Evolutionary conservation across 345 rosid species (phyloP), one percentile per base, ranked within the genome.

Genomic region (Citrus cavaleriei): DNA sequence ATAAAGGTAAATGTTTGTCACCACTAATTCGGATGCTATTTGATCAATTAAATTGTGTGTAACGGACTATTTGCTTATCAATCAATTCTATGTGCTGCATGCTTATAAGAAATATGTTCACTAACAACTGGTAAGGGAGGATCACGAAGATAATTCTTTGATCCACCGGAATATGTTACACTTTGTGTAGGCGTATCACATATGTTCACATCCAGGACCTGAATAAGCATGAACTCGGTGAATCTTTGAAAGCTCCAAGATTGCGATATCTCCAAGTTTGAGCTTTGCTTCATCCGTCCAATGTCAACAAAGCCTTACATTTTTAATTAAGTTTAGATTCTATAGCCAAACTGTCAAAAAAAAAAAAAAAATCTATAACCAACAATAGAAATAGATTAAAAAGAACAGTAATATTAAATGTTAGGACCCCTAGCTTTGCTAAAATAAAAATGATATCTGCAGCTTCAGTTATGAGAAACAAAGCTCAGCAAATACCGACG

Each of bases 271-370:
- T 18, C 38, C 66, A 2, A 35, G 57, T 7, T 18, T 37, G 66
- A 74, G 38, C 68, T 60, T 60, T 60, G 77, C 25, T 40, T 70
- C 59, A 25, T 70, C 73, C 37, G 73, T 28, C 54, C 12, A 64
- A 18, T 19, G 51, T 25, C 59, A 25, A 7, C 27, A 10, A 27
- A 46, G 51, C 18, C 18, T 46, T 0, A 13, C 51, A 13, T 12
- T 42, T 42, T 42, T 42, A 42, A 42, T 3, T 3, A 42, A 42
- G 49, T 10, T 46, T 46, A 46, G 51, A 46, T 46, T 46, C 51
- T 3, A 46, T 46, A 46, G 14, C 51, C 18, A 12, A 46, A 12
- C 51, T 12, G 18, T 46, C 1, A 46, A 46, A 46, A 46, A 12
- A 42, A 10, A 3, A 13, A 12, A 42, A 12, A 34, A 32, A 32